Evolutionary conservation across 2,329 filamentous ascomycete genomes (phyloP), one percentile per base, ranked within the genome.

Genomic region (Colletotrichum sojae): DNA sequence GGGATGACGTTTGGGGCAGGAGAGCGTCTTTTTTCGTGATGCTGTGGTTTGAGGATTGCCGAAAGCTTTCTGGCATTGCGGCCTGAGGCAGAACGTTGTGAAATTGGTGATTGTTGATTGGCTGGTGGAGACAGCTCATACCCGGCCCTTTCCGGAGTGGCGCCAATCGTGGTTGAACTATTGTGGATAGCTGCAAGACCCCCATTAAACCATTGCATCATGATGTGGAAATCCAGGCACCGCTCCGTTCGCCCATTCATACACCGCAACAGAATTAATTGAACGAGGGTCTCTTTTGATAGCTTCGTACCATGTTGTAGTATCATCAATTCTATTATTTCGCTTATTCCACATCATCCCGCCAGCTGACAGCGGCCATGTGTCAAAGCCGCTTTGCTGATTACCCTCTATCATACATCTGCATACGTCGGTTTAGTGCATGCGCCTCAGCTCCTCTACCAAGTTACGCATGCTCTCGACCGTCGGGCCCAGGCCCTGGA

Each of bases 381-480:
- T 25, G 31, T 36, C 39, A 3, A 40, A 20, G 18, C 64, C 67
- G 55, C 16, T 5, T 39, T 61, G 18, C 27, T 31, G n/a, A 13
- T 18, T 39, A 61, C 52, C 36, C 22, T 25, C 31, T 53, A 61
- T 61, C 45, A 9, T 48, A 61, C 56, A 67, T 61, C 9, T 52
- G 25, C 43, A 20, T 69, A 61, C n/a, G 2, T 6, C 16, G 20
- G n/a, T 55, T 80, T 76, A 92, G 78, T 91, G 89, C 79, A 92
- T 81, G 70, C 88, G 82, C 77, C 87, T 88, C 68, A 92, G 76
- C 75, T 90, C 88, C 74, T 91, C 90, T 2, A 92, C 83, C 61
- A 90, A 75, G 59, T 86, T 87, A 56, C 90, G 83, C 80, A 92
- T 86, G 83, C 89, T 77, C 79, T 91, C 86, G 71, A 93, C 79